Evolutionary conservation across 306 rosid genomes (phyloP), one percentile per base, ranked within the genome.

Genomic region (Acacia confusa): DNA sequence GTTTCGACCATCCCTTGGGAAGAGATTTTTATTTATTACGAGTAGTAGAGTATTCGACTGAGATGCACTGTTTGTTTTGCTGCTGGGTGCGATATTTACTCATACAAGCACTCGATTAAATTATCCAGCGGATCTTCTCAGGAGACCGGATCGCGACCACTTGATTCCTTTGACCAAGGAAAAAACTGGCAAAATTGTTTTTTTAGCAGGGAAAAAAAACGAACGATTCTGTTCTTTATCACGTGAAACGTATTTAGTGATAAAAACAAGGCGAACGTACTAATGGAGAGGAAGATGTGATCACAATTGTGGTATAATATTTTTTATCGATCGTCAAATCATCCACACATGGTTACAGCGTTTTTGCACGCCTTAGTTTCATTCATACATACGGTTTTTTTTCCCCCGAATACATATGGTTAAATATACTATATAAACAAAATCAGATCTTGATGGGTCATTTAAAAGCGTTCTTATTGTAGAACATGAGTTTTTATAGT

Each of bases 101-200:
- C 71, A 68, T 57, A 34, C 15, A 34, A 22, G 57, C 24, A 30
- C 80, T 74, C 48, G 58, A 45, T 9, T 52, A 34, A 40, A 80
- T 70, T 82, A 79, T 75, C 70, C 72, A 65, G 55, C 25, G 81
- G 81, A 63, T 81, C 68, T 73, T 38, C 53, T 40, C 47, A 48
- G 76, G 61, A 67, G 78, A 71, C 78, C 41, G 14, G 41, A 76
- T 79, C 69, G 9, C 57, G 86, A 45, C 27, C 70, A 58, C 34
- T 22, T 47, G 38, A 71, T 78, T 15, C 76, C 68, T 84, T 83
- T 81, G 85, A 81, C 84, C 66, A 70, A 74, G 66, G 12, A 60
- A 60, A 60, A 60, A 60, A 11, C 15, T 9, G n/a, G 61, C 2
- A 57, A 14, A 22, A 4, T 7, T n/a, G 57, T 9, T 55, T 55